Base-by-base conservation (phyloP, 2,329 filamentous ascomycete genomes). In the Kalaharituber pfeilii region DNA sequence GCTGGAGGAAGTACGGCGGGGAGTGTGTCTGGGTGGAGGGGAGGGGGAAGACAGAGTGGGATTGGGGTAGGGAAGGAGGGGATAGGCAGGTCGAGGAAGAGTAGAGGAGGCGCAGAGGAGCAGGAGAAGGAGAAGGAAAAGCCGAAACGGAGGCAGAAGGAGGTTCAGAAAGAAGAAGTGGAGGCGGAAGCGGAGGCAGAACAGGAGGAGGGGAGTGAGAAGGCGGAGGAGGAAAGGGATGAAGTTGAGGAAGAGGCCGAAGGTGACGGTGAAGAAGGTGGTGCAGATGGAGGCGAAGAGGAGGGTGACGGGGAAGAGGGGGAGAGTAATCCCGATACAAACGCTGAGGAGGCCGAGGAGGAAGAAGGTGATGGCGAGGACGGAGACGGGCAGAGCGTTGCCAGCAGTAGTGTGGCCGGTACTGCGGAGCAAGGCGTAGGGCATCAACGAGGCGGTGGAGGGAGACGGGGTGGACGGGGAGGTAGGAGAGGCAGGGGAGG, bases 141-240 rank as follows among this genome's bases (percentile, higher is more conserved):
- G 53, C 58, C 55, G 42, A 60, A 54, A 44, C 58, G 29, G 61
- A 52, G 30, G 56, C 30, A 25, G 61, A 53, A 25, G 56, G 53
- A 27, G 33, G 47, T 18, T 47, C 26, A 24, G 56, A 50, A 30
- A 56, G 56, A 36, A 56, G 58, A n/a, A 53, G 57, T n/a, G 50
- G 57, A 52, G 33, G 44, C 53, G 24, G 33, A 27, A 33, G 52
- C 28, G 18, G 26, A 26, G n/a, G n/a, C n/a, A 22, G 47, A 18
- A n/a, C 55, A 53, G 20, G 57, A 52, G 18, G 51, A 56, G 47
- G 7, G 22, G 47, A 9, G 25, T 5, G 22, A 29, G 24, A 15
- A 25, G 15, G 24, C 9, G 47, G 24, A 18, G 15, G 47, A 13
- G 9, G 22, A 28, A 13, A 56, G 25, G 50, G 57, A 56, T 24